Conservation (phyloP, 2,329 filamentous ascomycete genomes). For the Juglanconis oblonga region DNA sequence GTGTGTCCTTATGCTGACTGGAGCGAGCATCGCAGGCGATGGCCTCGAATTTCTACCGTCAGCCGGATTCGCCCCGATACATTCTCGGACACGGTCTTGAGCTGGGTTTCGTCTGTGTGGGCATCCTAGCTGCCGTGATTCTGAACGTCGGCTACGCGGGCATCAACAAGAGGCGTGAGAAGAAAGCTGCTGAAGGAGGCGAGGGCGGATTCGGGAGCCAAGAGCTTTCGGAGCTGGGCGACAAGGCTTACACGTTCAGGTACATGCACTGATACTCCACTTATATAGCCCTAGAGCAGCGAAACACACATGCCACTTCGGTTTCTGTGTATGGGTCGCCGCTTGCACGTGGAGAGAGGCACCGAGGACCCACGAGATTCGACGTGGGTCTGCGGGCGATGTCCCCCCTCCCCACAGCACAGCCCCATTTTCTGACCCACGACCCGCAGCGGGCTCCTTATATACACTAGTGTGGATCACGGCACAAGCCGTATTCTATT, state of each 20-base stretch:
- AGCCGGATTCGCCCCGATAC: constrained; percentile 45
- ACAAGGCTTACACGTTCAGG: constrained; percentile 60
- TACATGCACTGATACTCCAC: constrained; percentile 45
- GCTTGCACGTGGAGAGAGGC: no score
- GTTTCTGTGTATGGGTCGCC: no score
- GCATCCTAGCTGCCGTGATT: constrained; percentile 42
- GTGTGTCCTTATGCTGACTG: not conserved
- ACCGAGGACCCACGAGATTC: no score
- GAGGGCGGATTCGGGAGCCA: constrained; percentile 38
- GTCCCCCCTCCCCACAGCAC: no score
- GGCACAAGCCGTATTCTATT: no score
- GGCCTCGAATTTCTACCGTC: constrained; percentile 69
- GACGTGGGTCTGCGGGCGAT: no score
- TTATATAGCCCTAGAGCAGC: no score
- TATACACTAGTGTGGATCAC: no score
- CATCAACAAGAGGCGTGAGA: constrained; percentile 58
- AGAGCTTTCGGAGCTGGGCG: constrained; percentile 57
- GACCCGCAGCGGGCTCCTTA: no score
- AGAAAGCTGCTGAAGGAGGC: constrained; percentile 40
- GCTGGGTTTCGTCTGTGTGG: constrained; percentile 44
- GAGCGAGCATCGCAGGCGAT: constrained; percentile 51
- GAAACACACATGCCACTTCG: no score
- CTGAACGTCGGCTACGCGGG: constrained; percentile 49
- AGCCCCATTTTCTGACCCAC: no score
- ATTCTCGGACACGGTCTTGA: constrained; percentile 43